Conservation (phyloP, 2,329 filamentous ascomycete species). For the Tolypocladium ovalisporum region DNA sequence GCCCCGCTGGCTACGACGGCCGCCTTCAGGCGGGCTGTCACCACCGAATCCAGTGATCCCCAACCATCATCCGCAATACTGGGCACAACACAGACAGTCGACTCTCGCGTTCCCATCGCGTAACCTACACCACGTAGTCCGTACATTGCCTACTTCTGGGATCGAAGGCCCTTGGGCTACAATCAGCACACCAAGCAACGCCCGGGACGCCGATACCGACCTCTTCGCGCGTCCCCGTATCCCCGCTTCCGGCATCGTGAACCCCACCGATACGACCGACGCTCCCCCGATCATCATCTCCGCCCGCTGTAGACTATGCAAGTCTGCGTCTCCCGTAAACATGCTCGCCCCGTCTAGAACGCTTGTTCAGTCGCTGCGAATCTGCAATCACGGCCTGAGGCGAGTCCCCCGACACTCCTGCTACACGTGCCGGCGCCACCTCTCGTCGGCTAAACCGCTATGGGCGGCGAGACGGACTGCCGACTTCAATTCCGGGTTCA, state of each 20-base stretch:
- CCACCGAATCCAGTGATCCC: background rate
- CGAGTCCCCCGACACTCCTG: background rate
- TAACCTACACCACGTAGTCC: background rate
- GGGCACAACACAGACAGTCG: background rate
- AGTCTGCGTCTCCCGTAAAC: constrained; percentile 4
- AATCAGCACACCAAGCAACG: background rate
- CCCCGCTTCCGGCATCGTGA: background rate
- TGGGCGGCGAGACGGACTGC: constrained; percentile 27
- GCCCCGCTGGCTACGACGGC: background rate
- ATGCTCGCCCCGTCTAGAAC: constrained; percentile 20
- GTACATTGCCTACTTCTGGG: background rate
- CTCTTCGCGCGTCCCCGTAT: background rate
- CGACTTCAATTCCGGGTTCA: constrained; percentile 47
- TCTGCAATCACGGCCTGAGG: background rate
- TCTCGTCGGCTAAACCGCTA: constrained; percentile 12
- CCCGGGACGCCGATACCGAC: background rate
- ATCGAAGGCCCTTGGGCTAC: background rate
- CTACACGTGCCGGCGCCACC: constrained; percentile 7
- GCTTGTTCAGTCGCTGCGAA: constrained; percentile 20
- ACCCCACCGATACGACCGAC: background rate
- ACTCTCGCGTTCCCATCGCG: background rate
- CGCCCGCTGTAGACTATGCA: background rate
- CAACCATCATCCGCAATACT: background rate
- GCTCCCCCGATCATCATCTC: background rate
- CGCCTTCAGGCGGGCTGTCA: background rate